Percentiles rank a stretch among this genome's conserved stretches.
Evolutionary conservation across 2,329 filamentous ascomycete genomes (phyloP).

Genomic region (Neofusicoccum cordaticola): DNA sequence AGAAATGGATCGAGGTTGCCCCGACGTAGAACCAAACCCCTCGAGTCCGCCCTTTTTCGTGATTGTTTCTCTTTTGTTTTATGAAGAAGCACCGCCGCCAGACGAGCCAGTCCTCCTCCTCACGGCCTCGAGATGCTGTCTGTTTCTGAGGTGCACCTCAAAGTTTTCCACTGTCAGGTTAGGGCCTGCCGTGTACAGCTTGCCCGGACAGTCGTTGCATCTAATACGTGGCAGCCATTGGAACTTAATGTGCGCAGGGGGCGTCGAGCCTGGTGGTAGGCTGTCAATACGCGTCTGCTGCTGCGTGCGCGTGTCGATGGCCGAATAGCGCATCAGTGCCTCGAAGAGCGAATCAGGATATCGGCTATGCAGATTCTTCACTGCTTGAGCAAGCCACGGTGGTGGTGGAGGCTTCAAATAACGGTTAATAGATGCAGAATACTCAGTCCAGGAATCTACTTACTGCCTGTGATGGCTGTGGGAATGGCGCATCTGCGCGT

Average conservation of each 20-base stretch:
- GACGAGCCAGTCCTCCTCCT: slow-evolving; percentile 28
- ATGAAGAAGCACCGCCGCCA: neutral
- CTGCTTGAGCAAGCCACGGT: slow-evolving; percentile 74
- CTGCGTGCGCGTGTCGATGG: slow-evolving; percentile 71
- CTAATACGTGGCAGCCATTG: slow-evolving; percentile 86
- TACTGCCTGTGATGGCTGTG: slow-evolving; percentile 46
- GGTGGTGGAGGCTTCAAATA: slow-evolving; percentile 70
- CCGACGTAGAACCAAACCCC: neutral
- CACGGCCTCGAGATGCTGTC: slow-evolving; percentile 56
- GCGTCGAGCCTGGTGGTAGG: slow-evolving; percentile 45
- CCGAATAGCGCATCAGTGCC: slow-evolving; percentile 84
- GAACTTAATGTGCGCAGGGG: slow-evolving; percentile 66
- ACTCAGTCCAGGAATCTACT: neutral
- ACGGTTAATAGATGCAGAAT: neutral
- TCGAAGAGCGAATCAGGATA: slow-evolving; percentile 86
- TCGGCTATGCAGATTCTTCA: slow-evolving; percentile 65
- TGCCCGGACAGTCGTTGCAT: slow-evolving; percentile 89
- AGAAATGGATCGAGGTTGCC: neutral
- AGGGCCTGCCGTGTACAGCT: slow-evolving; percentile 87
- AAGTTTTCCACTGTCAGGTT: slow-evolving; percentile 86
- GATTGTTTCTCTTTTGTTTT: neutral
- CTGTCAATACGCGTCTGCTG: slow-evolving; percentile 57
- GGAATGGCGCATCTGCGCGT: slow-evolving; percentile 63
- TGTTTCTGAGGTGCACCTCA: slow-evolving; percentile 86
- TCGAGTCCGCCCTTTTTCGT: neutral